phyloP scores from a whole-genome alignment of 768 basidiomycete genomes.

The Auriscalpium vulgare region DNA sequence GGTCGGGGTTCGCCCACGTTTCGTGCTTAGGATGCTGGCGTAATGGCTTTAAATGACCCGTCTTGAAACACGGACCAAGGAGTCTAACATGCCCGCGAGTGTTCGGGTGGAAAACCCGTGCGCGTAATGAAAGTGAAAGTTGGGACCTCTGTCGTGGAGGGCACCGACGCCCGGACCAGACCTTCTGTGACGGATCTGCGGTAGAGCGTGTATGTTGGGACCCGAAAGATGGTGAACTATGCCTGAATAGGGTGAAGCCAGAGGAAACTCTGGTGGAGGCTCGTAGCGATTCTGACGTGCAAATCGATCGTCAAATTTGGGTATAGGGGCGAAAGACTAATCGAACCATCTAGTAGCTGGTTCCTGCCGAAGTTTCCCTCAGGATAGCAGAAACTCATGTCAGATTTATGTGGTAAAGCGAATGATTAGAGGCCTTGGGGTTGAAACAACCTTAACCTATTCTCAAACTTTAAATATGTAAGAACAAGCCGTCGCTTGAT shows the following conservation, averaged over 20 bases:
- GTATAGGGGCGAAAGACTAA: constrained; percentile 96
- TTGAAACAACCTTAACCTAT: constrained; percentile 82
- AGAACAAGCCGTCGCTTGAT: constrained; percentile 43
- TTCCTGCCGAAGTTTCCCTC: constrained; percentile 88
- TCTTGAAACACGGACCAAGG: too few relatives aligned
- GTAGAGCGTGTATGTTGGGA: constrained; percentile 82
- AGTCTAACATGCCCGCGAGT: constrained; percentile 78
- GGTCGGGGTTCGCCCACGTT: too few relatives aligned
- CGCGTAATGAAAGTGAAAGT: constrained; percentile 69
- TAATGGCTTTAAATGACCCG: too few relatives aligned
- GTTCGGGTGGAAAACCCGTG: constrained; percentile 65
- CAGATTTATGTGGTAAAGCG: constrained; percentile 63
- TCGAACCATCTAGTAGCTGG: constrained; percentile 92
- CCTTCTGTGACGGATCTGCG: constrained; percentile 66
- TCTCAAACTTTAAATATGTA: constrained; percentile 64
- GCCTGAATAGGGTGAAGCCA: constrained; percentile 87
- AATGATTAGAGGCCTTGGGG: constrained; percentile 89
- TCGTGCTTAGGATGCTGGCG: too few relatives aligned
- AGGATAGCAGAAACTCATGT: constrained; percentile 59
- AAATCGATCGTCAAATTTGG: constrained; percentile 94
- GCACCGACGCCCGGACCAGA: constrained; percentile 72
- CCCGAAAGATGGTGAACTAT: constrained; percentile 90
- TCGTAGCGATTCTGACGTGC: constrained; percentile 94
- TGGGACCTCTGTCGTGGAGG: constrained; percentile 53
- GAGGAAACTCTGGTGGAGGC: constrained; percentile 95